Conservation (phyloP, 116 monocot species). For the Iris pallida region DNA sequence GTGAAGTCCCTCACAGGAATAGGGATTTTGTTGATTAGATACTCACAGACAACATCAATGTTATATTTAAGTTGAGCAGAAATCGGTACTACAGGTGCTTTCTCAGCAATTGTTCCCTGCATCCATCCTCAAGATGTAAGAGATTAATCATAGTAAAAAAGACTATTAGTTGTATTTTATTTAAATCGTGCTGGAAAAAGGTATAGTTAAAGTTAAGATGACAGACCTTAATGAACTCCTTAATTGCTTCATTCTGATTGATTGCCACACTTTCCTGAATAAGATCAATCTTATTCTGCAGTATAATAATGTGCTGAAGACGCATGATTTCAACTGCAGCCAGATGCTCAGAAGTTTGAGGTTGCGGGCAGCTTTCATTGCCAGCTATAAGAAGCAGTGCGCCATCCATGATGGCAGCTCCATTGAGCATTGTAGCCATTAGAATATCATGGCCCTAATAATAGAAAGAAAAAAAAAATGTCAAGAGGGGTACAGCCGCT, state of each 20-base stretch:
- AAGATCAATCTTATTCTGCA: constrained; percentile 97
- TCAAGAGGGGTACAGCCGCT: background rate
- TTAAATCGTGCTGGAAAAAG: background rate
- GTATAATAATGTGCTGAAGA: constrained; percentile 79
- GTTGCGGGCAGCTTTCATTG: constrained; percentile 98
- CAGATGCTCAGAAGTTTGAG: constrained; percentile 96
- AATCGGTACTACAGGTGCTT: constrained; percentile 90
- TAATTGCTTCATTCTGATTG: constrained; percentile 93
- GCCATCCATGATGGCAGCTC: constrained; percentile 99
- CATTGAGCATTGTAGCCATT: constrained; percentile 99
- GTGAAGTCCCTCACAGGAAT: constrained; percentile 81
- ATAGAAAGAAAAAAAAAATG: background rate
- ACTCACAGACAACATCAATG: constrained; percentile 95
- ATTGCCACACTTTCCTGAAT: constrained; percentile 93
- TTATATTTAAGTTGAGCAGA: constrained; percentile 96
- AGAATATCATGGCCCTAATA: constrained; percentile 97
- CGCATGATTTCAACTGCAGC: constrained; percentile 98
- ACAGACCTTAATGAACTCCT: constrained; percentile 80
- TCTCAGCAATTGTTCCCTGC: constrained; percentile 94
- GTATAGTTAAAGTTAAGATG: background rate
- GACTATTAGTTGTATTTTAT: background rate
- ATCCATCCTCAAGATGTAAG: constrained; percentile 1
- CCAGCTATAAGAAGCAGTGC: constrained; percentile 93
- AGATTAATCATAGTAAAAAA: background rate
- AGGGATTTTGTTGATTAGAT: constrained; percentile 89